Evolutionary conservation across 2,329 filamentous ascomycete species (phyloP), one percentile per base, ranked within the genome.

Genomic region (Trichothecium roseum): DNA sequence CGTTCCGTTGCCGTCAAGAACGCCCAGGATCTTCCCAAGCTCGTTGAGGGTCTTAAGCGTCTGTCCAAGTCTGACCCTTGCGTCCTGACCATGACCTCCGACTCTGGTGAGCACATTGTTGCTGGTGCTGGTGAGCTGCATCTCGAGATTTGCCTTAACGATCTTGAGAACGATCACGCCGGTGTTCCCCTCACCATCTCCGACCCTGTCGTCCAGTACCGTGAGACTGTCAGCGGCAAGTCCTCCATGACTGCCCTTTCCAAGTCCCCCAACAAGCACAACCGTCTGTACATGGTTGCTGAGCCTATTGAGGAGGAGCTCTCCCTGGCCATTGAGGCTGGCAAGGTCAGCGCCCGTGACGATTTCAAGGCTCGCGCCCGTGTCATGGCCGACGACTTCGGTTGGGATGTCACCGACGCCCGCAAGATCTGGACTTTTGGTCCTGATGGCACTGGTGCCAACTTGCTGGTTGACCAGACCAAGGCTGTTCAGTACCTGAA

Each of bases 211-310:
- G 91, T 96, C 59, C 78, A 86, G 64, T 98, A 94, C 81, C 88
- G 91, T 78, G 91, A 98, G 80, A 94, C 89, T 47, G 89, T 98
- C 57, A 66, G 67, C 52, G 74, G 47, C 56, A 79, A 78, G 60
- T 96, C 91, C 37, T 85, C 80, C 77, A 96, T 96, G 57, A 93
- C 85, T 58, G 91, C 91, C 51, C 76, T 98, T 57, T 96, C 91
- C 68, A 98, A 98, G 78, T 98, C 91, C 33, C 91, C 91, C 72
- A 98, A 98, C 84, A 98, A 98, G 86, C 91, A 98, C 84, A 98
- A 98, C 79, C 89, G 91, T 87, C 77, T 98, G 43, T 98, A 96
- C 76, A 81, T 98, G 69, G 78, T 76, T 65, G 91, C 91, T 47
- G 71, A 87, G 69, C 91, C 91, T 53, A 74, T 98, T 38, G 78